Base-by-base conservation (phyloP, 78 protist species). In the Ministeria vibrans region DNA sequence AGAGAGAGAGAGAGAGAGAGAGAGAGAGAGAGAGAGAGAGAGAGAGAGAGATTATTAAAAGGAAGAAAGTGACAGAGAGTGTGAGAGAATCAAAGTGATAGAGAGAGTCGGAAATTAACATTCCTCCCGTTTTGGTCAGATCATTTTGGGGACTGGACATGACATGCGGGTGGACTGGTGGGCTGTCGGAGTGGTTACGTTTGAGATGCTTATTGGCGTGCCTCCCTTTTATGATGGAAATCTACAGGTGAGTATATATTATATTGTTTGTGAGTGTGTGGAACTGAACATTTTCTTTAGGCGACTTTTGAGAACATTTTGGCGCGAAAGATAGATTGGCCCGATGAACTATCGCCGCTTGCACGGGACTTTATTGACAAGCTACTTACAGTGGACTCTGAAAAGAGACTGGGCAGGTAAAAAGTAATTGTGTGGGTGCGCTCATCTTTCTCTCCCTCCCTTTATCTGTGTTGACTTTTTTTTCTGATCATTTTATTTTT, bases 131-230 rank as follows among this genome's bases (percentile, higher is more conserved):
- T n/a, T n/a, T n/a, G n/a, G n/a, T n/a, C n/a, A n/a, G n/a, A n/a
- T n/a, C 80, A 75, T 73, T 11, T 41, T 36, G 15, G 64, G 68
- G 28, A 25, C 11, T 1, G 76, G 76, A 34, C 62, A 72, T 62
- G 77, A 32, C 42, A 46, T 38, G 63, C 78, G 83, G 1, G 93
- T 90, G 30, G 95, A 92, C 66, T 85, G 71, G 87, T 92, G 93
- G 93, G 80, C 91, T 6, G 18, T 66, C 27, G 91, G 91, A 22
- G 73, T 79, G 20, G 4, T 66, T 20, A 28, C 49, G n/a, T 87
- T 32, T 46, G 86, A 87, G 45, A 63, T 84, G 20, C 70, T 87
- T 4, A 0, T 34, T 0, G 91, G 91, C 32, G 53, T 11, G 36
- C 79, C 89, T 76, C 89, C 89, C 5, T 85, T 82, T 39, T 68